phyloP scores from a whole-genome alignment of 805 yeast genomes.

The Groenewaldozyma tartarivorans region DNA sequence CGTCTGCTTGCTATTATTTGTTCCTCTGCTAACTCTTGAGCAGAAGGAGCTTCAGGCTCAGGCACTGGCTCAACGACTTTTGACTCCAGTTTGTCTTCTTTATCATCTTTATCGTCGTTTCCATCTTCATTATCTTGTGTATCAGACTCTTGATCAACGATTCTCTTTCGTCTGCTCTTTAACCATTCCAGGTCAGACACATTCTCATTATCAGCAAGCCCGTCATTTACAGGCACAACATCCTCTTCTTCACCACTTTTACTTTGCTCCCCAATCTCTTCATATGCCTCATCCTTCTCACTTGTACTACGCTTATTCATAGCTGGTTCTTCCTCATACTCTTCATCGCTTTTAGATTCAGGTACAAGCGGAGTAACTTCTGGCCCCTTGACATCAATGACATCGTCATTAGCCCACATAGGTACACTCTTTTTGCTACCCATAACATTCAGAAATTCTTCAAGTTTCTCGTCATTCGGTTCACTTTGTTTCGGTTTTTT shows the following conservation, averaged over 20 bases:
- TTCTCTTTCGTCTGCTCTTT: conserved; percentile 61
- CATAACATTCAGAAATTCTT: conserved; percentile 76
- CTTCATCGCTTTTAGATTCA: conserved; percentile 36
- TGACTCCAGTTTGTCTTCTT: conserved; percentile 15
- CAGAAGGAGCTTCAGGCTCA: conserved; percentile 19
- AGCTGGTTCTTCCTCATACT: conserved; percentile 26
- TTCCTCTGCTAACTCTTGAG: conserved; percentile 39
- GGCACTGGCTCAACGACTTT: conserved; percentile 4
- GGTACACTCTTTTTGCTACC: conserved; percentile 61
- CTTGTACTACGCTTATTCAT: conserved; percentile 14
- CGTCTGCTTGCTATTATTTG: conserved; percentile 62
- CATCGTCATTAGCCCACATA: conserved; percentile 60
- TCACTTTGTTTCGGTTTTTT: conserved; percentile 31
- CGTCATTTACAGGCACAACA: conserved; percentile 15
- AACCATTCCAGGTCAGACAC: conserved; percentile 85
- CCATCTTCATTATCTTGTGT: conserved; percentile 11
- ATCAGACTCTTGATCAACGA: conserved; percentile 33
- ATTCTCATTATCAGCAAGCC: conserved; percentile 37
- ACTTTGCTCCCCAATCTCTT: conserved; percentile 29
- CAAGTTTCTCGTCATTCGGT: conserved; percentile 37
- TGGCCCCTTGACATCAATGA: conserved; percentile 38
- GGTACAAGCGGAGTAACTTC: conserved; percentile 3
- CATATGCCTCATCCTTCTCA: conserved; percentile 32
- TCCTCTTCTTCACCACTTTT: conserved; percentile 18
- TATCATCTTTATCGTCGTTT: background rate